Evolutionary conservation across 306 rosid genomes (phyloP).

Genomic region (apple (Malus domestica)): ASM211411v1 NC_041797.1:1205001-1205500

Average conservation of each 20-base stretch:
- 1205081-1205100: conserved; percentile 67
- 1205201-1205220: conserved; percentile 73
- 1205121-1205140: conserved; percentile 84
- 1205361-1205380: conserved; percentile 75
- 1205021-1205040: conserved; percentile 74
- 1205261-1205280: conserved; percentile 69
- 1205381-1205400: conserved; percentile 89
- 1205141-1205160: conserved; percentile 88
- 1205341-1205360: conserved; percentile 75
- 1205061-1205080: conserved; percentile 79
- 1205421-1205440: conserved; percentile 86
- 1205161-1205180: conserved; percentile 69
- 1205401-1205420: conserved; percentile 73
- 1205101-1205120: conserved; percentile 72
- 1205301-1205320: conserved; percentile 71
- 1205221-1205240: conserved; percentile 76
- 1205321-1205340: conserved; percentile 58
- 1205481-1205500: conserved; percentile 72
- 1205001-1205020: conserved; percentile 55
- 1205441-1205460: conserved; percentile 93
- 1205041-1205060: conserved; percentile 73
- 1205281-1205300: conserved; percentile 70
- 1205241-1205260: conserved; percentile 48
- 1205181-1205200: conserved; percentile 60
- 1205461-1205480: conserved; percentile 64